Conservation (phyloP, 306 rosid genomes). For the Acacia crassicarpa region DNA sequence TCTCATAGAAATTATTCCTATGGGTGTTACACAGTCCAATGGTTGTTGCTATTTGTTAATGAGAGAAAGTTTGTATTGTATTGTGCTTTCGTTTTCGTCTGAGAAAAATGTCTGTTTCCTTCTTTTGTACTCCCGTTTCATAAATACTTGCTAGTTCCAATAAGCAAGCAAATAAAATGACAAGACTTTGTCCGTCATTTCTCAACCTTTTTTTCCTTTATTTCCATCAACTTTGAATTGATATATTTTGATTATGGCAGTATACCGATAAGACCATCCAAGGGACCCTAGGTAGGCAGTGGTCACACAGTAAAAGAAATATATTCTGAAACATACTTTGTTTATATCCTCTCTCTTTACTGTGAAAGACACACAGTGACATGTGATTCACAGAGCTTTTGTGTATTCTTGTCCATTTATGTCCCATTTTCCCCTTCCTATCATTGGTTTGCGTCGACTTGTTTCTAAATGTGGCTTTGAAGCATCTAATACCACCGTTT, state of each 20-base stretch:
- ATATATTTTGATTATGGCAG: background rate
- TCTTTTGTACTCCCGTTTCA: slow-evolving; percentile 17
- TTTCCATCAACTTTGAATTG: background rate
- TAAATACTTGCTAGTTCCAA: slow-evolving; percentile 16
- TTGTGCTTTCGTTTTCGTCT: slow-evolving; percentile 22
- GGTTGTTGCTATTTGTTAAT: slow-evolving; percentile 40
- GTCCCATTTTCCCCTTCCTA: slow-evolving; percentile 25
- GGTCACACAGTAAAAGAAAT: slow-evolving; percentile 26
- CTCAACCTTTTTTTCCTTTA: background rate
- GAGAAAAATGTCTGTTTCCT: slow-evolving; percentile 9
- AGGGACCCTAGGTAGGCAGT: slow-evolving; percentile 19
- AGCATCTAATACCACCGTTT: slow-evolving; percentile 46
- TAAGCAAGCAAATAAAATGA: slow-evolving; percentile 20
- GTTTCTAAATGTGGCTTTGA: slow-evolving; percentile 35
- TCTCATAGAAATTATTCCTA: slow-evolving; percentile 33
- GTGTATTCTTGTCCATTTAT: slow-evolving; percentile 23
- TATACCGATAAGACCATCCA: slow-evolving; percentile 21
- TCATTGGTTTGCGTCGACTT: slow-evolving; percentile 27
- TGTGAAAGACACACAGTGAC: slow-evolving; percentile 35
- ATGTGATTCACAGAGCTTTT: slow-evolving; percentile 43
- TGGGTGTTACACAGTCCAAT: slow-evolving; percentile 49
- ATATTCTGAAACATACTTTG: slow-evolving; percentile 24
- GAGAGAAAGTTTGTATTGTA: slow-evolving; percentile 36
- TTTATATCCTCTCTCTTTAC: slow-evolving; percentile 17
- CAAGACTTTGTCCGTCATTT: background rate